Base-by-base conservation (phyloP, 331 rosid species). In the Malus hybrid region DNA sequence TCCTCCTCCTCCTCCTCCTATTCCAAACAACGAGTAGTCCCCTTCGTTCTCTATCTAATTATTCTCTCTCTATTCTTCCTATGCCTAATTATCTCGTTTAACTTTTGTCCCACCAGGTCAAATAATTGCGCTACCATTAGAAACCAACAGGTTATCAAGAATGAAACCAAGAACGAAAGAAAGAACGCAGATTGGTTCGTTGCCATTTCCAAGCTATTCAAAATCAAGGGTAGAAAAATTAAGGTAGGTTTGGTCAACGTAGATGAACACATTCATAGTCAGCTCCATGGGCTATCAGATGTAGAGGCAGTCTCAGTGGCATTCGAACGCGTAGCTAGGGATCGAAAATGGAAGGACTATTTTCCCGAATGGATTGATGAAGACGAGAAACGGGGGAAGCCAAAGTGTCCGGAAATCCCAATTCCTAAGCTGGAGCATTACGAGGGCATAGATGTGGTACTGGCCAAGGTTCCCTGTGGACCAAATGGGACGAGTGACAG, bases 361-460 rank as follows among this genome's bases (percentile, higher is more conserved):
- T 90, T 85, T 70, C 97, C 96, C 0, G 87, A 77, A 24, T 90
- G 96, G 99, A 79, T 94, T 0, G 90, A 92, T 15, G 97, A 94
- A 66, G 78, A 82, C 11, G 61, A 61, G 4, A 77, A 57, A 34
- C 73, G 78, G 88, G 74, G 63, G 10, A 3, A 42, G 0, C 88
- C 92, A 9, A 84, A 70, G 33, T 92, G 97, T 69, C 97, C 92
- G 2, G 30, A 85, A 0, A 80, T 94, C 55, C 91, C 96, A 0
- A 83, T 92, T 88, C 88, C 97, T 12, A 11, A 15, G 50, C 6
- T 63, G 15, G 61, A 75, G 26, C 72, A 69, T 14, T 88, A 88
- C 63, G 20, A 26, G 6, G 89, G 77, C 66, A 71, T 94, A 0
- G 84, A 94, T 72, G 86, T 87, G 69, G 83, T 92, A 28, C 83